Percentiles rank a stretch among this genome's conserved stretches.
Evolutionary conservation across 768 basidiomycete genomes (phyloP).

Genomic region (Epithele typhae): DNA sequence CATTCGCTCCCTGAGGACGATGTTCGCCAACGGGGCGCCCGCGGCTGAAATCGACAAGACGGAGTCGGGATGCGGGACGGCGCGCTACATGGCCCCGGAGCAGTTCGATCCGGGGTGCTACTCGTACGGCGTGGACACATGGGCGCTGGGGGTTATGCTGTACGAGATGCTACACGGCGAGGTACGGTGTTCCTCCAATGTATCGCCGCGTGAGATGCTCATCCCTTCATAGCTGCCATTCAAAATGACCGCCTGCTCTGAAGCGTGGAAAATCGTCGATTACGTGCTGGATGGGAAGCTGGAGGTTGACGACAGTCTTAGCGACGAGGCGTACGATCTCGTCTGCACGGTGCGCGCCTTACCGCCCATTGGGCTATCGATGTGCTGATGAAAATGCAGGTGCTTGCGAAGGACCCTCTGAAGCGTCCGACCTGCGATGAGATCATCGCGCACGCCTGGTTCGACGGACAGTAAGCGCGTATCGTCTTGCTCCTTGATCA

Average conservation of each 20-base stretch:
- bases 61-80: constrained; percentile 30
- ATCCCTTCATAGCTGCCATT: too few species aligned
- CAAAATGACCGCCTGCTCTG: too few species aligned
- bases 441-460: constrained; percentile 3
- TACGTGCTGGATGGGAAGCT: too few species aligned
- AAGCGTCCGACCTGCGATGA: background rate
- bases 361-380: background rate
- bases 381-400: background rate
- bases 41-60: constrained; percentile 2
- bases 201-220: background rate
- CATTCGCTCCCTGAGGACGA: too few species aligned
- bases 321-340: background rate
- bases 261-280: too few species aligned
- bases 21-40: background rate
- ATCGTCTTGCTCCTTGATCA: too few species aligned
- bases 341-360: background rate
- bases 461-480: background rate
- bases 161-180: constrained; percentile 17
- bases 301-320: background rate
- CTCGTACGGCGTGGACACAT: constrained; percentile 39
- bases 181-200: constrained; percentile 1
- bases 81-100: constrained; percentile 39
- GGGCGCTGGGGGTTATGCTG: constrained; percentile 38
- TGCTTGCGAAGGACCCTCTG: background rate
- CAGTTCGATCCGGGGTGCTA: constrained; percentile 33